Base-by-base conservation (phyloP, 768 basidiomycete genomes). In the Suillus cothurnatus region DNA sequence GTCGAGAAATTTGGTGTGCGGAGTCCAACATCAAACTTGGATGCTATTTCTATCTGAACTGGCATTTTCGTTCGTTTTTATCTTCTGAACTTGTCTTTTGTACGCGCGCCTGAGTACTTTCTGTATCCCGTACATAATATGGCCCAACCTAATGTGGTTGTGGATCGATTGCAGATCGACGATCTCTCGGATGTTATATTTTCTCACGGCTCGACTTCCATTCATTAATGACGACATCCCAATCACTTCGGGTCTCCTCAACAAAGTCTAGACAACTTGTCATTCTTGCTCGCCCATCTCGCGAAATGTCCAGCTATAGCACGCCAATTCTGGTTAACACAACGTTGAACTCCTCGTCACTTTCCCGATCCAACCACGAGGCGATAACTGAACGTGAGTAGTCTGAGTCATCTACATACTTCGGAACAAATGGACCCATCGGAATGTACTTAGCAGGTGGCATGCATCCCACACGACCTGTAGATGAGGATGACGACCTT, bases 171-270 rank as follows among this genome's bases (percentile, higher is more conserved):
- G 9, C 39, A 26, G 39, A 55, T 34, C 32, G 32, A 59, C 26
- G 12, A 59, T 59, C 38, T 39, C 23, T 58, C 58, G 39, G 39
- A 43, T 21, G 58, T 8, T 38, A 36, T 17, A 23, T 19, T 58
- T 39, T 58, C 34, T 26, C 57, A 58, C 57, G 57, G 28, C 56
- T 36, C n/a, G 32, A n/a, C 55, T 38, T 58, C 57, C 57, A 39
- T 39, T 26, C 57, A 28, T 58, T 58, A 19, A 58, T 58, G 23
- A 58, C 38, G 19, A 23, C 38, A 58, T 58, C 38, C 36, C 57
- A 38, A 58, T 39, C 26, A 38, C 17, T 39, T 39, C 38, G 57
- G 57, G 57, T 58, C 36, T 9, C 23, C 56, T 9, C 56, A 38
- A 9, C 36, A 8, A 57, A 34, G 50, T 17, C 55, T 4, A 15